phyloP scores from a whole-genome alignment of 768 basidiomycete species.

The Lyophyllum shimeji region DNA sequence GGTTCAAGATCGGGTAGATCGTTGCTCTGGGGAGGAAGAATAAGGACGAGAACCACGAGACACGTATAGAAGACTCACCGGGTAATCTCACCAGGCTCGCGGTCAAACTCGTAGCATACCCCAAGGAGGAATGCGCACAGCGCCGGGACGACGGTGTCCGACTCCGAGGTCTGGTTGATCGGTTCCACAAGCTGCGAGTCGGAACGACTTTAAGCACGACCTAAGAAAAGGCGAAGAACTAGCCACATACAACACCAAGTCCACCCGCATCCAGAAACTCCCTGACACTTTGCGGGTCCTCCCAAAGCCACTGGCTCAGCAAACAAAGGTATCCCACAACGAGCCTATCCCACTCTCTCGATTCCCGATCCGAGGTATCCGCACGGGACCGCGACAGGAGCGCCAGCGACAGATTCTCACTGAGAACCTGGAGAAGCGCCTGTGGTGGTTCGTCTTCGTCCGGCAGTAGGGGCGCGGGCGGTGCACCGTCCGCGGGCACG shows the following conservation, averaged over 20 bases:
- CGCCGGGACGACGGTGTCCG: conserved; percentile 85
- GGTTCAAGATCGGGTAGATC: conserved; percentile 86
- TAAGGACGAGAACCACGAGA: not conserved
- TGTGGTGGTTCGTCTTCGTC: conserved; percentile 64
- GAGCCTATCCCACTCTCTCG: conserved; percentile 87
- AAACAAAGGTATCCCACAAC: conserved; percentile 84
- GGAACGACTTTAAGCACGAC: conserved; percentile 1
- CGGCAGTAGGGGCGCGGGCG: conserved; percentile 32
- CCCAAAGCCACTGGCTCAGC: conserved; percentile 95
- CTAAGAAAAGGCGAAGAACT: no score
- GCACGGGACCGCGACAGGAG: conserved; percentile 74
- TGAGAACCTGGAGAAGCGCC: conserved; percentile 78
- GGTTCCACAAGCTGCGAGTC: conserved; percentile 77
- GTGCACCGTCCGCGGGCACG: conserved; percentile 70
- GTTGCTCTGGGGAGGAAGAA: conserved; percentile 52
- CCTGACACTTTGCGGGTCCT: conserved; percentile 83
- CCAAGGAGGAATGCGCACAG: conserved; percentile 91
- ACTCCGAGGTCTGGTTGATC: conserved; percentile 85
- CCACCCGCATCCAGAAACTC: conserved; percentile 92
- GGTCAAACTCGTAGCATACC: conserved; percentile 94
- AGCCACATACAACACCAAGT: conserved; percentile 75
- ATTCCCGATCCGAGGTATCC: conserved; percentile 66
- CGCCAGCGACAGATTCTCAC: conserved; percentile 87
- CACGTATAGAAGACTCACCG: conserved; percentile 48
- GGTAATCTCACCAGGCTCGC: conserved; percentile 94